These are phyloP conservation scores for Aspergillus sclerotioniger DNA, from an alignment of 495 filamentous ascomycete genomes.

Conservation along the genomic window DNA sequence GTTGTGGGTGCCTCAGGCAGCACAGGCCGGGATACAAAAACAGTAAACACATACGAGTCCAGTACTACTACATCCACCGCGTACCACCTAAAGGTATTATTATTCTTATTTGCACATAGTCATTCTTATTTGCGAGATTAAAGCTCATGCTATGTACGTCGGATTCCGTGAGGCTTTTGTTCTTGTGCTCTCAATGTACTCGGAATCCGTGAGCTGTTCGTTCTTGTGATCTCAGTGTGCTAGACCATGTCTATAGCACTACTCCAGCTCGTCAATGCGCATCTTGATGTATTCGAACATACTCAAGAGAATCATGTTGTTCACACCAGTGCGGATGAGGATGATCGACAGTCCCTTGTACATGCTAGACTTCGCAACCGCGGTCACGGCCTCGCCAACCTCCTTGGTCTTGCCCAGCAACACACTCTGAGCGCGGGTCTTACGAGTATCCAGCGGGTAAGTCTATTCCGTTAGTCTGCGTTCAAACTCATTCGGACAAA, in stretches of 20 bases:
- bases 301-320: slow-evolving; percentile 51
- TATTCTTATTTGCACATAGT: slow-evolving; percentile 3
- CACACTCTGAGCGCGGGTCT: slow-evolving; percentile 49
- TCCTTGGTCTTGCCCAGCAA: slow-evolving; percentile 45
- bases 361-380: slow-evolving; percentile 48
- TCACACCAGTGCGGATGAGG: slow-evolving; percentile 44
- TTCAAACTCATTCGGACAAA: neutral
- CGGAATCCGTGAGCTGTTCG: slow-evolving; percentile 10
- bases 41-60: too few relatives aligned
- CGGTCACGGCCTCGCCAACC: slow-evolving; percentile 43
- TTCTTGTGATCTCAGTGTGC: neutral
- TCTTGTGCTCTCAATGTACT: slow-evolving; percentile 2
- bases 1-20: slow-evolving; percentile 23
- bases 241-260: slow-evolving; percentile 4
- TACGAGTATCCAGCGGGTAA: slow-evolving; percentile 49
- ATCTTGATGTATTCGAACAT: slow-evolving; percentile 47
- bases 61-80: too few relatives aligned
- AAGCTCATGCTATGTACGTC: slow-evolving; percentile 28
- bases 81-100: too few relatives aligned
- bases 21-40: neutral
- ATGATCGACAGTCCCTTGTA: slow-evolving; percentile 51
- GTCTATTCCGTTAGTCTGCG: slow-evolving; percentile 31
- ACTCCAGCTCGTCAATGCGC: slow-evolving; percentile 37
- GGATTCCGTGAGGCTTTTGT: slow-evolving; percentile 7
- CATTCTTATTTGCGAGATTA: slow-evolving; percentile 29